Conservation (phyloP, 805 yeast genomes). For the Yamadazyma sp. region DNA sequence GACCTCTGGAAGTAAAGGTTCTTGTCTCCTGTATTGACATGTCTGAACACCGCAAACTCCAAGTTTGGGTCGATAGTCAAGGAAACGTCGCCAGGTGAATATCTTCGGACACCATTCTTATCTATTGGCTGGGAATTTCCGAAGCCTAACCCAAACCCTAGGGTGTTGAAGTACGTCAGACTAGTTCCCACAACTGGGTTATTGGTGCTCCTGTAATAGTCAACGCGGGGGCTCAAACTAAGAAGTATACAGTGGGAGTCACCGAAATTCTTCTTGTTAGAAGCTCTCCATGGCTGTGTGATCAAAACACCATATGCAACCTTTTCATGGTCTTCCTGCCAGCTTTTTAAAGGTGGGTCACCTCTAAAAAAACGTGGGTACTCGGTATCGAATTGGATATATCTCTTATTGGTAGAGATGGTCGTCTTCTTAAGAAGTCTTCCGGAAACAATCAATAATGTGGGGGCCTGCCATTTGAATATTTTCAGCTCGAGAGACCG, state of each 20-base stretch:
- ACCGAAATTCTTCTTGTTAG: constrained; percentile 75
- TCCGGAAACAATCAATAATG: constrained; percentile 71
- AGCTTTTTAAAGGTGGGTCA: constrained; percentile 18
- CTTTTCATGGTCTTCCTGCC: constrained; percentile 43
- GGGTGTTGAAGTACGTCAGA: constrained; percentile 64
- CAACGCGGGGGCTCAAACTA: constrained; percentile 67
- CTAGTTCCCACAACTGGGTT: constrained; percentile 33
- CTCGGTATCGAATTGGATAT: constrained; percentile 49
- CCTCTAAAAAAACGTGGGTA: constrained; percentile 41
- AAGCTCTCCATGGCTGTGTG: constrained; percentile 71
- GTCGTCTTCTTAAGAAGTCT: constrained; percentile 43
- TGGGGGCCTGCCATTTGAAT: constrained; percentile 89
- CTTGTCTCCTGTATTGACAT: constrained; percentile 32
- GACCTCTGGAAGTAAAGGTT: constrained; percentile 28
- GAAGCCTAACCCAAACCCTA: constrained; percentile 81
- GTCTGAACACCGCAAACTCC: constrained; percentile 80
- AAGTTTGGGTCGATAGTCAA: constrained; percentile 73
- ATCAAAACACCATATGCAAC: constrained; percentile 66
- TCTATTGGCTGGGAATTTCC: constrained; percentile 67
- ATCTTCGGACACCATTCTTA: constrained; percentile 46
- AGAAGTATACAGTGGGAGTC: constrained; percentile 55
- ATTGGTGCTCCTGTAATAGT: constrained; percentile 38
- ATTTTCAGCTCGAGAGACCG: constrained; percentile 80
- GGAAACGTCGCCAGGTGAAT: constrained; percentile 74
- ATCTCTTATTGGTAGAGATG: constrained; percentile 43